Base-by-base conservation (phyloP, 108 stramenopile species). In the Cyclotella baltica region DNA sequence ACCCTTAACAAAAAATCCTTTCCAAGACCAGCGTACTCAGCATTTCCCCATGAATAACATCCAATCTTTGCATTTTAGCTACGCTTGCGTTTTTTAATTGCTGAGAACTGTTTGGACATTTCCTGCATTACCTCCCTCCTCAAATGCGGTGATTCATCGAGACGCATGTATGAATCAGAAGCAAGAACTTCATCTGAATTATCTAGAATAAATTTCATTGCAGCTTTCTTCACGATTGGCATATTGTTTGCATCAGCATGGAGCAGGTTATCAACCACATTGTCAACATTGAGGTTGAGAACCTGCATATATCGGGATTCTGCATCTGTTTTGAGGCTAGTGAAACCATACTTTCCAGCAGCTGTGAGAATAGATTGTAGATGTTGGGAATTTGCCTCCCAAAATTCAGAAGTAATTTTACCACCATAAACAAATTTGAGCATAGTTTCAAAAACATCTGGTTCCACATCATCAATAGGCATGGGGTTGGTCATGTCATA, bases 351-450 rank as follows among this genome's bases (percentile, higher is more conserved):
- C 30, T 34, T 59, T 6, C 33, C 25, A 59, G 58, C 58, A 8
- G 23, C 58, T 18, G 25, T 19, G 11, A 59, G 31, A 30, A 59
- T 33, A 30, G 29, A 9, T 30, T 59, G 11, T 6, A 43, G 40
- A 43, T 43, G 6, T 43, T 6, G 10, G 13, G 53, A n/a, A 6
- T 55, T 8, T 55, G 6, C 53, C n/a, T 55, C 19, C n/a, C 53
- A 55, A 16, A 16, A 8, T n/a, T n/a, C 23, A 19, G 53, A 23
- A 18, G 63, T 15, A 48, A 67, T 11, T 9, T 15, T 34, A 4
- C 18, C 43, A 4, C 69, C 69, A 55, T 70, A 70, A 53, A 70
- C 69, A 31, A 27, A 55, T 4, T 52, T 40, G 18, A 70, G 69
- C 20, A 70, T 8, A n/a, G 8, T 8, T 22, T 31, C 3, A 43